Percentiles rank a stretch among this genome's conserved stretches.
Conservation (phyloP, 768 basidiomycete genomes). For the Candolleomyces eurysporus region DNA sequence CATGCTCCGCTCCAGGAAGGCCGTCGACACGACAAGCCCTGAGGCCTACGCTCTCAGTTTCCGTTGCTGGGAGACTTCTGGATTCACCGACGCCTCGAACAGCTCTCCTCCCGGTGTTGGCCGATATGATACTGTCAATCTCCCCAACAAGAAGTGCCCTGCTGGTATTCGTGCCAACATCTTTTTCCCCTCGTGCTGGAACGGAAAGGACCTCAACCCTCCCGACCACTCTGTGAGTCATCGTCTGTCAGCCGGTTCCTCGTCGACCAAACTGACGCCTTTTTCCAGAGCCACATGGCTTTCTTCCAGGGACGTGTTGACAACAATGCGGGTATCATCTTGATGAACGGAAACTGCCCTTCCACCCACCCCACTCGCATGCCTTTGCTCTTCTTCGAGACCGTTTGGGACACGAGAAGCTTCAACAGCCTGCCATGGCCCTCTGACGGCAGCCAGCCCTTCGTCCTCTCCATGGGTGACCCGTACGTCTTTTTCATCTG, state of each 20-base stretch:
- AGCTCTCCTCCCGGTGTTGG: slow-evolving; percentile 11
- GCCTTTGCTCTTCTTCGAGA: slow-evolving; percentile 12
- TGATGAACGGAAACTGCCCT: slow-evolving; percentile 89
- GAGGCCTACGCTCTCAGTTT: slow-evolving; percentile 9
- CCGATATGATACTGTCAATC: slow-evolving; percentile 10
- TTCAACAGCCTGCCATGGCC: slow-evolving; percentile 10
- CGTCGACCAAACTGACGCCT: neutral
- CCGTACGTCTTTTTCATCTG: slow-evolving; percentile 2
- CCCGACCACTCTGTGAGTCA: slow-evolving; percentile 9
- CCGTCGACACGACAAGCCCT: slow-evolving; percentile 4
- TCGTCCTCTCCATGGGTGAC: slow-evolving; percentile 10
- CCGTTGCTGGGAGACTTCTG: slow-evolving; percentile 12
- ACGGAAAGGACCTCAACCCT: slow-evolving; percentile 10
- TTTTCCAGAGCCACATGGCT: slow-evolving; percentile 2
- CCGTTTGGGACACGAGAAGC: slow-evolving; percentile 6
- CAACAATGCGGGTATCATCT: slow-evolving; percentile 30
- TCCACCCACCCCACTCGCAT: slow-evolving; percentile 58
- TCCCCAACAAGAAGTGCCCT: slow-evolving; percentile 9
- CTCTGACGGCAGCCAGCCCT: slow-evolving; percentile 8
- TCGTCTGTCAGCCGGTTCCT: neutral
- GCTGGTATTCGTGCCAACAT: slow-evolving; percentile 12
- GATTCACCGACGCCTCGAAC: slow-evolving; percentile 12
- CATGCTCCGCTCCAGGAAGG: slow-evolving; percentile 7
- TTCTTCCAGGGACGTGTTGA: slow-evolving; percentile 10
- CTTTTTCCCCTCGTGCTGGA: slow-evolving; percentile 13